Conservation (phyloP, 805 yeast genomes). For the Hanseniaspora hatyaiensis region DNA sequence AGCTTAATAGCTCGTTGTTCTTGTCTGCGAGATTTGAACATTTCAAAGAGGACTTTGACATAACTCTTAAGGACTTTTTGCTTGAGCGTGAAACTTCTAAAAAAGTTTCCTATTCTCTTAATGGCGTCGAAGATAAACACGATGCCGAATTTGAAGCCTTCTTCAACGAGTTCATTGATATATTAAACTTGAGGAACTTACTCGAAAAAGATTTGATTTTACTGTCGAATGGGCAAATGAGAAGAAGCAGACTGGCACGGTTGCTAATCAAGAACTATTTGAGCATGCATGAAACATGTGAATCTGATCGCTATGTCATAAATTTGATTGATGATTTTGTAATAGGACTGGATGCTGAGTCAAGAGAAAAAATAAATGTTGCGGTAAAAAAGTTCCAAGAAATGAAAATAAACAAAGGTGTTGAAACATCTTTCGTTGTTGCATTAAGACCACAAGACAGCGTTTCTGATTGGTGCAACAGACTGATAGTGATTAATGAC, state of each 20-base stretch:
- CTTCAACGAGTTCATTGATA: constrained; percentile 36
- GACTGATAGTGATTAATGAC: constrained; percentile 51
- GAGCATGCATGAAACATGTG: not conserved
- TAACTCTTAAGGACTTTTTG: constrained; percentile 5
- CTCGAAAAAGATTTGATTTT: constrained; percentile 71
- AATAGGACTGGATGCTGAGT: constrained; percentile 74
- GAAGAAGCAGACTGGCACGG: constrained; percentile 79
- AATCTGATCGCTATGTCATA: not conserved
- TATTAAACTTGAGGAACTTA: constrained; percentile 45
- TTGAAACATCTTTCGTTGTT: constrained; percentile 26
- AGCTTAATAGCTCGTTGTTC: constrained; percentile 41
- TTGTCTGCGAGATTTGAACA: constrained; percentile 82
- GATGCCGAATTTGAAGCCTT: constrained; percentile 28
- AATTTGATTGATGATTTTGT: constrained; percentile 84
- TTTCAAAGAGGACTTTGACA: constrained; percentile 74
- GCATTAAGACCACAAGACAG: constrained; percentile 70
- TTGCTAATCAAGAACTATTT: constrained; percentile 57
- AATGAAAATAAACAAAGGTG: not conserved
- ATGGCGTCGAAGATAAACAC: constrained; percentile 17
- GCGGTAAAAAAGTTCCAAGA: constrained; percentile 22
- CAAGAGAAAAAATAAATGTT: constrained; percentile 47
- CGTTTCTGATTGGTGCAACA: constrained; percentile 70
- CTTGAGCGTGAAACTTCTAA: constrained; percentile 7
- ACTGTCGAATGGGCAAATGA: constrained; percentile 83
- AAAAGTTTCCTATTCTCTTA: constrained; percentile 1